phyloP scores from a whole-genome alignment of 306 rosid genomes.

The Neltuma alba region DNA sequence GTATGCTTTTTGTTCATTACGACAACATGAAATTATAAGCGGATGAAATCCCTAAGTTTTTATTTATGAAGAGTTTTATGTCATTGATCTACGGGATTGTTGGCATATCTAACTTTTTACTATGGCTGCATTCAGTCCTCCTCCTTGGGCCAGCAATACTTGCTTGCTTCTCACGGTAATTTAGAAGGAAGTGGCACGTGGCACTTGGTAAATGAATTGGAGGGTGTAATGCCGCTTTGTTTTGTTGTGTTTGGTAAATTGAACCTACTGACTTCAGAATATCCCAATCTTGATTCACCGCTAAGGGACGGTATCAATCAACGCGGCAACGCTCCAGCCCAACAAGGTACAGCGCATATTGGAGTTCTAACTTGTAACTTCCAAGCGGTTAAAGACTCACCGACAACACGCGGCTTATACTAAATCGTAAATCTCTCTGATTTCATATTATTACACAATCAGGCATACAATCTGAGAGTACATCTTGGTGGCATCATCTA shows the following conservation, averaged over 20 bases:
- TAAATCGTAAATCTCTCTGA: slow-evolving; percentile 6
- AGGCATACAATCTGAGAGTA: slow-evolving; percentile 32
- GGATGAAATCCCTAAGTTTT: too few species aligned
- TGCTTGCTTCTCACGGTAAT: background rate
- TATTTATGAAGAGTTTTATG: too few species aligned
- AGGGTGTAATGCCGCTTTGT: background rate
- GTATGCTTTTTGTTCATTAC: too few species aligned
- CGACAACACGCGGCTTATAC: background rate
- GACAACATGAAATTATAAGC: too few species aligned
- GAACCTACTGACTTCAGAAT: background rate
- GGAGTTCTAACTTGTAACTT: too few species aligned
- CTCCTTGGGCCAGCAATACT: background rate
- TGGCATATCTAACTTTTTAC: too few species aligned
- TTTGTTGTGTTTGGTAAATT: background rate
- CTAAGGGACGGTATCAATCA: background rate
- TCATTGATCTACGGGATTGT: too few species aligned
- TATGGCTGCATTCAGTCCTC: background rate
- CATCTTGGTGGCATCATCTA: slow-evolving; percentile 20
- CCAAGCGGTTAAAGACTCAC: background rate
- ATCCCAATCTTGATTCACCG: background rate
- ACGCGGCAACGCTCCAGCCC: background rate
- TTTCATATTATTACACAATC: slow-evolving; percentile 3
- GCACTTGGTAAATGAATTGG: background rate
- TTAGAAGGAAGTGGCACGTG: background rate
- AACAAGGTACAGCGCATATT: too few species aligned